phyloP scores from a whole-genome alignment of 805 yeast genomes.

The Candida ponderosae region DNA sequence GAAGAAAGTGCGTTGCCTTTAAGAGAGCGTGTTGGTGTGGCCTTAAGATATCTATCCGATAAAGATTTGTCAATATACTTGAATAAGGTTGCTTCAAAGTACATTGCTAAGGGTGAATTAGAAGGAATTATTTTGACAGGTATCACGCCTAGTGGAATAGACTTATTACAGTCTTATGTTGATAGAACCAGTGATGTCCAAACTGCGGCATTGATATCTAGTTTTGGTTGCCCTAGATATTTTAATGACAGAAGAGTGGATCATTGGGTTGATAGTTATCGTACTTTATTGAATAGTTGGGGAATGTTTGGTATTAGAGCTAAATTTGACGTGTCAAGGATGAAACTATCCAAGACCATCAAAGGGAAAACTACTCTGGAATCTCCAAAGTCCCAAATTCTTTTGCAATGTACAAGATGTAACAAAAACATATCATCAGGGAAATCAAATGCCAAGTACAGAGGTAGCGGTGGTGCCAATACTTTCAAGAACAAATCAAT shows the following conservation, averaged over 20 bases:
- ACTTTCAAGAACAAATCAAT: conserved; percentile 1
- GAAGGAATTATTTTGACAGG: conserved; percentile 92
- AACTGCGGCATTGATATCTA: conserved; percentile 75
- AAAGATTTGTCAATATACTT: conserved; percentile 68
- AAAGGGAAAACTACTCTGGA: conserved; percentile 39
- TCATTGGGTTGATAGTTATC: conserved; percentile 70
- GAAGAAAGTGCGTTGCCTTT: conserved; percentile 86
- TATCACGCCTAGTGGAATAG: conserved; percentile 77
- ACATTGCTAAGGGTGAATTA: conserved; percentile 71
- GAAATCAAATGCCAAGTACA: conserved; percentile 7
- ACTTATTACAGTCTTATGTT: conserved; percentile 77
- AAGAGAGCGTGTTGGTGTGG: conserved; percentile 85
- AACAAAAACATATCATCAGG: conserved; percentile 54
- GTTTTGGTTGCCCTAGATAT: conserved; percentile 80
- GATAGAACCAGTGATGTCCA: conserved; percentile 88
- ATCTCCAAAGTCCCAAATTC: conserved; percentile 65
- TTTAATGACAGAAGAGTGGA: conserved; percentile 67
- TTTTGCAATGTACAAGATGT: conserved; percentile 75
- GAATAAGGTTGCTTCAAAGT: conserved; percentile 60
- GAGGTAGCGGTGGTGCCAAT: neutral
- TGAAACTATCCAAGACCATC: conserved; percentile 49
- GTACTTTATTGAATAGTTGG: conserved; percentile 73
- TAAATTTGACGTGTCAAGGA: conserved; percentile 72
- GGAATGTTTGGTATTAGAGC: conserved; percentile 71
- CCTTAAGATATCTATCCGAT: conserved; percentile 77